Conservation (phyloP, 1,284 basidiomycete species). For the Irpex rosettiformis region DNA sequence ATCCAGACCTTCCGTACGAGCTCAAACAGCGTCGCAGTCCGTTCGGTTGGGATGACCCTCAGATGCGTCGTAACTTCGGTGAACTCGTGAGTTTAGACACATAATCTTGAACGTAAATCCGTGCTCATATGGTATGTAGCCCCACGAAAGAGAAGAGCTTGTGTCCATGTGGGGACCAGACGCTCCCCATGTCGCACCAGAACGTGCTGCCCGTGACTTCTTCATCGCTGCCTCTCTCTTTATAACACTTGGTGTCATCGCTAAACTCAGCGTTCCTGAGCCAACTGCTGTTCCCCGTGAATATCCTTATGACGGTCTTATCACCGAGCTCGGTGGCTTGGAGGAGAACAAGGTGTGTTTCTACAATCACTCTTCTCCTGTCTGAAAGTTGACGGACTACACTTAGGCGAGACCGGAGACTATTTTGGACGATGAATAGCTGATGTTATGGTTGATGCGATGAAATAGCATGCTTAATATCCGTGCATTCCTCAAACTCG, state of each 20-base stretch:
- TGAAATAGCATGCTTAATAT: neutral
- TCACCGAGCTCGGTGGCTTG: slow-evolving; percentile 69
- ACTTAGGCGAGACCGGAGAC: slow-evolving; percentile 14
- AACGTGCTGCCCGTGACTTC: slow-evolving; percentile 61
- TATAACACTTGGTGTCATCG: slow-evolving; percentile 50
- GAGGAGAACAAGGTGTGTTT: slow-evolving; percentile 68
- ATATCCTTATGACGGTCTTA: slow-evolving; percentile 71
- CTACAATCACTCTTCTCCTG: neutral
- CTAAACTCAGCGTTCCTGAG: slow-evolving; percentile 53
- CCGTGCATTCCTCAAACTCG: neutral
- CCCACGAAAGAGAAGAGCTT: slow-evolving; percentile 83
- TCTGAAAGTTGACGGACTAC: neutral
- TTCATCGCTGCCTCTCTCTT: slow-evolving; percentile 58
- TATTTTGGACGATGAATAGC: slow-evolving; percentile 8
- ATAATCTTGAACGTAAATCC: slow-evolving; percentile 5
- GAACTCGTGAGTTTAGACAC: slow-evolving; percentile 58
- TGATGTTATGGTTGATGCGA: neutral
- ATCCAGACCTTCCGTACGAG: slow-evolving; percentile 73
- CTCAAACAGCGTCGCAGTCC: slow-evolving; percentile 68
- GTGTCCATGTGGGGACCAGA: slow-evolving; percentile 90
- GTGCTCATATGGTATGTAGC: slow-evolving; percentile 36
- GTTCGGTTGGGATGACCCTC: slow-evolving; percentile 78
- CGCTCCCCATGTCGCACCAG: slow-evolving; percentile 52
- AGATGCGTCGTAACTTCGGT: slow-evolving; percentile 83
- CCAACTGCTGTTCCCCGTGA: slow-evolving; percentile 61